phyloP scores from a whole-genome alignment of 2,329 filamentous ascomycete species.

The Aureobasidium sp. region DNA sequence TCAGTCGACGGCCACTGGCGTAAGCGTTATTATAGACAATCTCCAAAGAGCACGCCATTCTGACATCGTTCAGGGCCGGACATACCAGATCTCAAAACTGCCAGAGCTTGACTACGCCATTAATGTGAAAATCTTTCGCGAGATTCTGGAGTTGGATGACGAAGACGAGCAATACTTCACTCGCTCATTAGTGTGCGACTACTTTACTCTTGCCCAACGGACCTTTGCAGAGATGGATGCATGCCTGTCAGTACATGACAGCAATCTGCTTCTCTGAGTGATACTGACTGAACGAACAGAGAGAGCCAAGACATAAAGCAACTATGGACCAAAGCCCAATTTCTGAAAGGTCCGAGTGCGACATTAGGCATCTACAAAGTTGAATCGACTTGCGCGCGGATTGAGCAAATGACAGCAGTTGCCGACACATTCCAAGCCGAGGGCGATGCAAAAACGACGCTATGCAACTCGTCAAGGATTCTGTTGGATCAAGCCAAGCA shows the following conservation, averaged over 20 bases:
- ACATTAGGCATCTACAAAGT: slow-evolving; percentile 8
- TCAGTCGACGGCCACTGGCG: background rate
- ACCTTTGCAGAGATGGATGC: slow-evolving; percentile 4
- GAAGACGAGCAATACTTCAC: slow-evolving; percentile 9
- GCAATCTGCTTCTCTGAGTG: too few species aligned
- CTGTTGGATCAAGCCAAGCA: background rate
- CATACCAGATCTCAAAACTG: slow-evolving; percentile 3
- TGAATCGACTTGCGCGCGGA: background rate
- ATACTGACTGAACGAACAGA: background rate
- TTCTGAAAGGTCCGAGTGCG: slow-evolving; percentile 1
- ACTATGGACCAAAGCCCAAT: slow-evolving; percentile 2
- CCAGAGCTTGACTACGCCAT: slow-evolving; percentile 4
- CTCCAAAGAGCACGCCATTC: background rate
- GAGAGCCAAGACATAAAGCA: background rate
- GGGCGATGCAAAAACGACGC: background rate
- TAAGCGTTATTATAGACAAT: background rate
- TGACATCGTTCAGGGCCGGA: background rate
- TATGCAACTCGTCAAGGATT: background rate
- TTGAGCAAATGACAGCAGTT: slow-evolving; percentile 9
- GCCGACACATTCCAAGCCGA: slow-evolving; percentile 1
- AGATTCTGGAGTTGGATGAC: slow-evolving; percentile 5
- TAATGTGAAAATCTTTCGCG: background rate
- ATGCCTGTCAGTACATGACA: background rate
- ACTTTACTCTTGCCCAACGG: background rate
- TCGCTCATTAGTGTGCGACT: slow-evolving; percentile 7